Conservation (phyloP, 768 basidiomycete genomes). For the Hygrocybe coccinea region DNA sequence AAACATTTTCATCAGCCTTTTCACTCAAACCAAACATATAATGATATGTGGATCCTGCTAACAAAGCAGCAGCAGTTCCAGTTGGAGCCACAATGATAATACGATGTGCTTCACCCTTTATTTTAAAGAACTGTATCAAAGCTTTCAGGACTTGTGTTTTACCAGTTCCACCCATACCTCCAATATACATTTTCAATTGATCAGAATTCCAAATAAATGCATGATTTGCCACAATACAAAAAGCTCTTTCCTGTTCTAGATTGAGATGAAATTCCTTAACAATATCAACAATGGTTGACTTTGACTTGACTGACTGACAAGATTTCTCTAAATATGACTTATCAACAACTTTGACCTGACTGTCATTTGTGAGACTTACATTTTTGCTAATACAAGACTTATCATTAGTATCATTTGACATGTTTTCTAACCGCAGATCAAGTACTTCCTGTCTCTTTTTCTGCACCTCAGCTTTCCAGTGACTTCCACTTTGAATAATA, state of each 20-base stretch:
- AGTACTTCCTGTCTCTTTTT: constrained; percentile 4
- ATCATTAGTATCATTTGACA: no score
- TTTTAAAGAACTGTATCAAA: constrained; percentile 20
- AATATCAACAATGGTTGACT: neutral
- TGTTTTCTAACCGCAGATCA: constrained; percentile 5
- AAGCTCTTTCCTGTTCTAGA: constrained; percentile 25
- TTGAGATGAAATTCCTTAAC: constrained; percentile 22
- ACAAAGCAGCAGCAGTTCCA: constrained; percentile 21
- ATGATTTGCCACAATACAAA: constrained; percentile 16
- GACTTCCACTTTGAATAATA: neutral
- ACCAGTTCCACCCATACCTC: constrained; percentile 31
- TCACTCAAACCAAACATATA: constrained; percentile 8
- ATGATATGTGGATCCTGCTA: constrained; percentile 25
- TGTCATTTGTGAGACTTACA: neutral
- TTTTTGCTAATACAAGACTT: neutral
- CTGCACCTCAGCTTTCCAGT: constrained; percentile 9
- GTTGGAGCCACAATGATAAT: constrained; percentile 24
- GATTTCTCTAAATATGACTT: no score
- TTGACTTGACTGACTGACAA: neutral
- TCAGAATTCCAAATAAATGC: constrained; percentile 4
- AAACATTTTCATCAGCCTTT: neutral
- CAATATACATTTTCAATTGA: constrained; percentile 5
- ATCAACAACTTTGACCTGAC: no score
- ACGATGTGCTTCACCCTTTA: constrained; percentile 22
- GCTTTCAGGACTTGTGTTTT: constrained; percentile 30